A percentile compares a stretch with the other conserved stretches of the same genome.
Conservation (phyloP, 208 protist species). For the Trypanosoma scelopori region DNA sequence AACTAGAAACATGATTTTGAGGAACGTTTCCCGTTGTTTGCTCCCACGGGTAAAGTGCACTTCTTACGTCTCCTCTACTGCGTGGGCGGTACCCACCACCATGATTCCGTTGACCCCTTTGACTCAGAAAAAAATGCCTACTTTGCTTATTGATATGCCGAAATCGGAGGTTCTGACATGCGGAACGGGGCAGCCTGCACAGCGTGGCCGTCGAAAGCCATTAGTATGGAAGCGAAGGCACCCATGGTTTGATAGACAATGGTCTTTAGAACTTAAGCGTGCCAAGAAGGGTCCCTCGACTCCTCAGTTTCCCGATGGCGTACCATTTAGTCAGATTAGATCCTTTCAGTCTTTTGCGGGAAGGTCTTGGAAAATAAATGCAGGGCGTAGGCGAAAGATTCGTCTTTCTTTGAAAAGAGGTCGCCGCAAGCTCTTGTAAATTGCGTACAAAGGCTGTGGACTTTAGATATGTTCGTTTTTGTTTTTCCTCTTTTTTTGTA, state of each 20-base stretch:
- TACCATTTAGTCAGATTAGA: conserved; percentile 86
- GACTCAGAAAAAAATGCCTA: conserved; percentile 68
- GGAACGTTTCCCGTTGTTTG: conserved; percentile 33
- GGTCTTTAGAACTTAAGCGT: conserved; percentile 80
- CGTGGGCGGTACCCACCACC: neutral
- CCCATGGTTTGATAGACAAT: conserved; percentile 89
- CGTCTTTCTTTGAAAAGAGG: conserved; percentile 86
- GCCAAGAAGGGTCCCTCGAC: conserved; percentile 82
- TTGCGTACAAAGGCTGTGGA: neutral
- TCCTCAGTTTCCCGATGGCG: conserved; percentile 82
- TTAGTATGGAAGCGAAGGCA: conserved; percentile 90
- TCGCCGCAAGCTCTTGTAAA: conserved; percentile 80
- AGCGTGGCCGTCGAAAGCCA: conserved; percentile 77
- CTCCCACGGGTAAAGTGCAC: conserved; percentile 58
- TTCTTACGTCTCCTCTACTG: conserved; percentile 26
- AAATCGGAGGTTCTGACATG: conserved; percentile 48
- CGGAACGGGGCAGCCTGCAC: conserved; percentile 81
- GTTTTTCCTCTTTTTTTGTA: conserved; percentile 13
- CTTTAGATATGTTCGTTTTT: conserved; percentile 2
- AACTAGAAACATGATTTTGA: conserved; percentile 31
- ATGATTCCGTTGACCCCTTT: neutral
- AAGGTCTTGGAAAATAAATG: conserved; percentile 87
- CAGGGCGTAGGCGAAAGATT: conserved; percentile 81
- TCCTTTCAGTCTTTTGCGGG: conserved; percentile 86
- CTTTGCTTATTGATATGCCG: conserved; percentile 62